Percentiles rank a stretch among this genome's conserved stretches.
Evolutionary conservation across 2,329 filamentous ascomycete species (phyloP).

Genomic region (Zopfia rhizophila): DNA sequence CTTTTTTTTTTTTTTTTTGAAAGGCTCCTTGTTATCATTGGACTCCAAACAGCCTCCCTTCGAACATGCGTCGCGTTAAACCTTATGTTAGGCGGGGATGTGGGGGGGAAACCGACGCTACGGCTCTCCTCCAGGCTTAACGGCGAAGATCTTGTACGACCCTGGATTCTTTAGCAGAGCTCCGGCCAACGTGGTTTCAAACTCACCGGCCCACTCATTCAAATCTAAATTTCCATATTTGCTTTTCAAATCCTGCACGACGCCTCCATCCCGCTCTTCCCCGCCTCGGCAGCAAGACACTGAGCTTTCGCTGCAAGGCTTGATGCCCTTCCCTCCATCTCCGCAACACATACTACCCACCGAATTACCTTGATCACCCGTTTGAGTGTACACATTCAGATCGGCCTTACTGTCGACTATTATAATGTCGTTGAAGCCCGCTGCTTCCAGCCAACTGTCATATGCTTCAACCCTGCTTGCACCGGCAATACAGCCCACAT

Average conservation of each 20-base stretch:
- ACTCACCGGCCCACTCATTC: slow-evolving; percentile 64
- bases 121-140: no score
- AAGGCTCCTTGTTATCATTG: no score
- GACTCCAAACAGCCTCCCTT: no score
- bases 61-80: no score
- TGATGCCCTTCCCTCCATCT: not conserved
- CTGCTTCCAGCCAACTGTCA: slow-evolving; percentile 60
- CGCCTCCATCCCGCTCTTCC: slow-evolving; percentile 18
- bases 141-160: slow-evolving; percentile 63
- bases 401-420: slow-evolving; percentile 26
- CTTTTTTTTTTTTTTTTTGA: no score
- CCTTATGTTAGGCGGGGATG: no score
- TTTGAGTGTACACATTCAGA: slow-evolving; percentile 27
- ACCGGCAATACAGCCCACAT: slow-evolving; percentile 70
- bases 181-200: no score
- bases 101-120: no score
- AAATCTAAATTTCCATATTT: slow-evolving; percentile 52
- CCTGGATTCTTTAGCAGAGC: no score
- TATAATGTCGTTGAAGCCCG: slow-evolving; percentile 49
- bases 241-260: slow-evolving; percentile 19
- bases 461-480: slow-evolving; percentile 65
- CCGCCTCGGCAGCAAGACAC: not conserved
- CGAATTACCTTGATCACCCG: not conserved
- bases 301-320: not conserved
- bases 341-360: slow-evolving; percentile 12